Evolutionary conservation across 129 eudicot genomes (phyloP).

Genomic region (Lactuca saligna): DNA sequence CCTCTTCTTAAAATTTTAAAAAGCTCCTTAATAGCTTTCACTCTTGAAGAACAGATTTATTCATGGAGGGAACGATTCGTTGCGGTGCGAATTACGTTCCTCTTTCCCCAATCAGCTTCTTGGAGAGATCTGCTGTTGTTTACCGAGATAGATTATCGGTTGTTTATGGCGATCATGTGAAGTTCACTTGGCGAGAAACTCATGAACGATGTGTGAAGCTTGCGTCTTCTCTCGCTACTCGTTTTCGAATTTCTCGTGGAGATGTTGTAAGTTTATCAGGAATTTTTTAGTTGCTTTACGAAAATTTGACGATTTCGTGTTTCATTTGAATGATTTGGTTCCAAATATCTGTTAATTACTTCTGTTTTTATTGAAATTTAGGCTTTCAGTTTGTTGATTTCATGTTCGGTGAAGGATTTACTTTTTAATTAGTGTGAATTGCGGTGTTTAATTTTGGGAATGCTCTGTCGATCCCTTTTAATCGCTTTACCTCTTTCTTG

Average conservation of each 20-base stretch:
- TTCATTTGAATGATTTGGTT: background rate
- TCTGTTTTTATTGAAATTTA: background rate
- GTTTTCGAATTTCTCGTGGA: conserved; percentile 16
- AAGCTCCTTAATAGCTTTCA: background rate
- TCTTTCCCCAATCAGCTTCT: conserved; percentile 56
- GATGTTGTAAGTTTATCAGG: conserved; percentile 29
- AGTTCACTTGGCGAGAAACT: conserved; percentile 36
- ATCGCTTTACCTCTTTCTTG: background rate
- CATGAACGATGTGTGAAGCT: conserved; percentile 33
- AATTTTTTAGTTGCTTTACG: background rate
- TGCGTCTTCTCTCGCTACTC: conserved; percentile 33
- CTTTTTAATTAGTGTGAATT: background rate
- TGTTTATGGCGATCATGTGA: conserved; percentile 30
- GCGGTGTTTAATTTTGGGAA: background rate
- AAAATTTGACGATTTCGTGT: background rate
- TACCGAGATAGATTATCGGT: conserved; percentile 43
- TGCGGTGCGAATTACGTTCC: conserved; percentile 51
- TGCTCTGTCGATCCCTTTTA: background rate
- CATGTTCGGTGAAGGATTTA: background rate
- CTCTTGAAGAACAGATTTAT: background rate
- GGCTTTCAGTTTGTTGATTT: background rate
- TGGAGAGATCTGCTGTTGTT: conserved; percentile 55
- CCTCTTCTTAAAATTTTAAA: background rate
- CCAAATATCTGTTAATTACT: background rate
- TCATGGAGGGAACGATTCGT: conserved; percentile 45